Conservation (phyloP, 257 asterid genomes). For the Capsicum baccatum region DNA sequence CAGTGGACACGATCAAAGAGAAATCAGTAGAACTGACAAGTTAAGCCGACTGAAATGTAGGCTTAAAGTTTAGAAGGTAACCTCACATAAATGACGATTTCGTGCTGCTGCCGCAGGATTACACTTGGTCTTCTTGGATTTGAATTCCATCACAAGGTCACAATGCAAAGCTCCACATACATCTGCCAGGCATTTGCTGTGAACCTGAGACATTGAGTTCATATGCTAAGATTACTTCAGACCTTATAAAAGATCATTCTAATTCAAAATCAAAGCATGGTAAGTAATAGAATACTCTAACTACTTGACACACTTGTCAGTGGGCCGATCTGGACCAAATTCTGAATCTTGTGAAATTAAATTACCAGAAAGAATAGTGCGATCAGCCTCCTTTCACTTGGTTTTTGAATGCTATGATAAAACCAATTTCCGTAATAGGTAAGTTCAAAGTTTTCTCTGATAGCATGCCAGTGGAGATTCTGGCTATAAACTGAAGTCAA, state of each 20-base stretch:
- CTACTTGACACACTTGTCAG: neutral
- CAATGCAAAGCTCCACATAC: constrained; percentile 94
- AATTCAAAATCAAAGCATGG: constrained; percentile 24
- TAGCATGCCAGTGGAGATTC: neutral
- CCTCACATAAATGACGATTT: constrained; percentile 92
- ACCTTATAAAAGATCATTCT: constrained; percentile 6
- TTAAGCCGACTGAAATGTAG: neutral
- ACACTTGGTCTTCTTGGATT: constrained; percentile 75
- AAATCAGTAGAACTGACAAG: constrained; percentile 3
- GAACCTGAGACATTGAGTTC: constrained; percentile 54
- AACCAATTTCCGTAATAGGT: neutral
- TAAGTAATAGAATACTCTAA: constrained; percentile 11
- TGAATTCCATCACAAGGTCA: constrained; percentile 59
- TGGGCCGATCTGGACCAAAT: neutral
- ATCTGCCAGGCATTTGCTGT: constrained; percentile 91
- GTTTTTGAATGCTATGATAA: constrained; percentile 1
- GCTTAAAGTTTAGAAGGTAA: constrained; percentile 36
- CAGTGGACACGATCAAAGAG: neutral
- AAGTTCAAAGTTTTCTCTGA: neutral
- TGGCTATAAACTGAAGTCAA: neutral
- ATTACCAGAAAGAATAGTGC: neutral
- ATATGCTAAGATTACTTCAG: constrained; percentile 22
- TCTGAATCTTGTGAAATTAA: neutral
- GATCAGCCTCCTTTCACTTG: neutral
- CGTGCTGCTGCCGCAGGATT: constrained; percentile 89